These are phyloP conservation scores for Diutina pseudorugosa DNA, from an alignment of 1,139 yeast species.

Conservation along the genomic window DNA sequence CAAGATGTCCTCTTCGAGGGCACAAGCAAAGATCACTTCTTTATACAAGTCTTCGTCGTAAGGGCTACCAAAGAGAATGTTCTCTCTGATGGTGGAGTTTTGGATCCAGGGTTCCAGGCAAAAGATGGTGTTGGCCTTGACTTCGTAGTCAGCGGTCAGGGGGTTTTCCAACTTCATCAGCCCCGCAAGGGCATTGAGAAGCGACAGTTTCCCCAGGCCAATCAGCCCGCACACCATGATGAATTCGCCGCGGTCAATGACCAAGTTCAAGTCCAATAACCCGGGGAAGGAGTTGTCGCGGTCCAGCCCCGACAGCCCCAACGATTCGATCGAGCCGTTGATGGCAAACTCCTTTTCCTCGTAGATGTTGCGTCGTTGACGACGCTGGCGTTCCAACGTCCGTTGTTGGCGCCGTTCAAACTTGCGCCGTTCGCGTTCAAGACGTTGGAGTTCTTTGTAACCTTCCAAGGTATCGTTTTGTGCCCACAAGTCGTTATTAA, in stretches of 20 bases:
- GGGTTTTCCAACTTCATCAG: constrained; percentile 32
- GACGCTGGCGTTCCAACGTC: constrained; percentile 9
- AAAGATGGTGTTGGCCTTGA: constrained; percentile 22
- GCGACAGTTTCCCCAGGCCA: constrained; percentile 62
- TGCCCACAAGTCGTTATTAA: constrained; percentile 10
- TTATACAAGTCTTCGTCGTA: constrained; percentile 19
- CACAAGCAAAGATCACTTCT: constrained; percentile 24
- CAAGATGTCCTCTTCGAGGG: constrained; percentile 41
- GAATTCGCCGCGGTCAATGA: constrained; percentile 12
- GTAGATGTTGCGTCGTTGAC: constrained; percentile 8
- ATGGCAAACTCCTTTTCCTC: constrained; percentile 10
- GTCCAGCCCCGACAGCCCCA: background rate
- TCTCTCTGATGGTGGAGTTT: constrained; percentile 31
- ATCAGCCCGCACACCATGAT: constrained; percentile 11
- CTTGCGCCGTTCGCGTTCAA: constrained; percentile 2
- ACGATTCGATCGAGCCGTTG: constrained; percentile 7
- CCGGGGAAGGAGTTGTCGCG: constrained; percentile 10
- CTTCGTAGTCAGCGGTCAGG: constrained; percentile 32
- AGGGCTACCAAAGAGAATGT: constrained; percentile 25
- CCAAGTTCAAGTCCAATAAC: constrained; percentile 18
- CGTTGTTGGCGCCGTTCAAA: background rate
- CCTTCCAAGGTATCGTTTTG: constrained; percentile 6
- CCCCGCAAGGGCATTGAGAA: constrained; percentile 45
- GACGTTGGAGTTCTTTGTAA: background rate
- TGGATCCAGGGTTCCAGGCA: constrained; percentile 31